phyloP scores from a whole-genome alignment of 495 filamentous ascomycete genomes.

The Trichocladium uniseriatum region DNA sequence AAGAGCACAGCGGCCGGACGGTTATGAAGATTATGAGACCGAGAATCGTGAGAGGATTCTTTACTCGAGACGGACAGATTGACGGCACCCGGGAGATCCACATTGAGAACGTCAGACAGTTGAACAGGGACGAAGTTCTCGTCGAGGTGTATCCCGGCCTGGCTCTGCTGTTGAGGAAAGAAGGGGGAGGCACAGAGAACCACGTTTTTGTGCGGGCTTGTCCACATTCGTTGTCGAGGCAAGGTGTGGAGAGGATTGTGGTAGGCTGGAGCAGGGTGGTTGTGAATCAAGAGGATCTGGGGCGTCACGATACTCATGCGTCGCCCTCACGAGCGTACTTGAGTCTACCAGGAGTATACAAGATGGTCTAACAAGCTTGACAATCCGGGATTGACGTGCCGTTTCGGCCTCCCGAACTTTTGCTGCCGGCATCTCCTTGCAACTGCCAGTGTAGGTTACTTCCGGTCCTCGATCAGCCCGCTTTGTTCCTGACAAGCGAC shows the following conservation, averaged over 20 bases:
- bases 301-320: neutral
- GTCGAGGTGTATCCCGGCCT: slow-evolving; percentile 12
- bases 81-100: slow-evolving; percentile 1
- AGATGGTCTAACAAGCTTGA: slow-evolving; percentile 5
- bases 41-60: slow-evolving; percentile 13
- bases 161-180: slow-evolving; percentile 8
- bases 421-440: no score
- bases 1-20: neutral
- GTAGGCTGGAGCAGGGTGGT: slow-evolving; percentile 11
- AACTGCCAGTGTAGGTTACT: no score
- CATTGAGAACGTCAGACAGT: slow-evolving; percentile 5
- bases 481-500: slow-evolving; percentile 20
- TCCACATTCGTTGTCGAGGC: slow-evolving; percentile 12
- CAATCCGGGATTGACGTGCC: neutral
- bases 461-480: no score
- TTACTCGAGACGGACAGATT: slow-evolving; percentile 7
- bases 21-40: slow-evolving; percentile 6
- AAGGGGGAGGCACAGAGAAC: slow-evolving; percentile 4
- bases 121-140: slow-evolving; percentile 19
- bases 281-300: slow-evolving; percentile 3
- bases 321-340: neutral
- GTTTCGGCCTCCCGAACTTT: no score
- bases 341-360: slow-evolving; percentile 3
- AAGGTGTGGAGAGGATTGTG: slow-evolving; percentile 11
- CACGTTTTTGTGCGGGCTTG: slow-evolving; percentile 11